These are phyloP conservation scores for Trichoderma breve DNA, from an alignment of 2,329 filamentous ascomycete species.

Conservation along the genomic window DNA sequence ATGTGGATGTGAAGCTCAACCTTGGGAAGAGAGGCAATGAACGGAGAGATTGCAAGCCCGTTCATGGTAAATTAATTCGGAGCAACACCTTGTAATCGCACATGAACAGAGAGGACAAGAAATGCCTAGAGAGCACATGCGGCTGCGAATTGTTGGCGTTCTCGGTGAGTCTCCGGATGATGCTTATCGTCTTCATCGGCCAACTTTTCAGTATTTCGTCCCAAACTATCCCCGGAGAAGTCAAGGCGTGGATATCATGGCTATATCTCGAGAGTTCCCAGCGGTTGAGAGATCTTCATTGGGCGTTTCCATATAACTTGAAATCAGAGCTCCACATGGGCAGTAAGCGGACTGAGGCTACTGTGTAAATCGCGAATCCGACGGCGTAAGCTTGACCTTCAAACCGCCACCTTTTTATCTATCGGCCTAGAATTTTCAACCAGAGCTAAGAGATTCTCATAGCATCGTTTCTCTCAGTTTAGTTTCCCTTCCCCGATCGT, in stretches of 20 bases:
- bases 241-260: neutral
- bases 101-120: neutral
- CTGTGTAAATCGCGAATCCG: neutral
- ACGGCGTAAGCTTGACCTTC: neutral
- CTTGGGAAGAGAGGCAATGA: conserved; percentile 68
- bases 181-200: neutral
- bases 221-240: neutral
- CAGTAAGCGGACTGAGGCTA: neutral
- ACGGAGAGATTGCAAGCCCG: conserved; percentile 37
- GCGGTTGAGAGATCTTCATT: neutral
- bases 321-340: neutral
- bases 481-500: neutral
- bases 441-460: neutral
- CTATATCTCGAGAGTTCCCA: neutral
- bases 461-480: neutral
- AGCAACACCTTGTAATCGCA: neutral
- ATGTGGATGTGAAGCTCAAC: conserved; percentile 81
- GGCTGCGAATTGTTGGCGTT: neutral
- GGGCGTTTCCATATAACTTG: neutral
- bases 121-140: too few relatives aligned
- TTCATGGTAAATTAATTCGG: conserved; percentile 26
- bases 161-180: neutral
- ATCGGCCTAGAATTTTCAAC: neutral
- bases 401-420: neutral
- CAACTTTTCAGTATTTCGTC: neutral